phyloP scores from a whole-genome alignment of 305 asterid species.

The Solanum chacoense region DNA sequence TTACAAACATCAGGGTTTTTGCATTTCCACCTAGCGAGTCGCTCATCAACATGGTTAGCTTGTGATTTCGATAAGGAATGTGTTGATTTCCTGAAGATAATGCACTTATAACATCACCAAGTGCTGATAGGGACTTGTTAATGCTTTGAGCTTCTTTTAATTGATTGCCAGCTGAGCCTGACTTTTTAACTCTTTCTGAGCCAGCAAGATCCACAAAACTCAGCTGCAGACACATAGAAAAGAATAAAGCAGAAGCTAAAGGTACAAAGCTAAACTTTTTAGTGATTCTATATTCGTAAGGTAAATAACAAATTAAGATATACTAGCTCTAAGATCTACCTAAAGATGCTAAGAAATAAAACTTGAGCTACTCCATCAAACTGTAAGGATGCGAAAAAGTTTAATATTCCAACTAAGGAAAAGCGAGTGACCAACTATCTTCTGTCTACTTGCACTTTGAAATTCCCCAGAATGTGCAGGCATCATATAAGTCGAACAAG shows the following conservation, averaged over 20 bases:
- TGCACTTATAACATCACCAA: constrained; percentile 92
- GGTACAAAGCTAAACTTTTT: not conserved
- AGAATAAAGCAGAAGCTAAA: not conserved
- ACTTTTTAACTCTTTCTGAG: constrained; percentile 86
- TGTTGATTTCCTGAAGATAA: constrained; percentile 70
- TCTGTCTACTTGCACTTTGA: not conserved
- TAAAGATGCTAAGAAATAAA: not conserved
- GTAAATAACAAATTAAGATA: not conserved
- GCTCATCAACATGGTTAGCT: constrained; percentile 93
- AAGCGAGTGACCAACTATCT: not conserved
- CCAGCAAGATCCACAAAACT: constrained; percentile 99
- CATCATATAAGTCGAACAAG: not conserved
- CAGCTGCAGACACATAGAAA: constrained; percentile 37
- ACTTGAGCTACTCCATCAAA: not conserved
- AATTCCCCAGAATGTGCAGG: not conserved
- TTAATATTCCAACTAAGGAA: not conserved
- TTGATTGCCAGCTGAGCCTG: constrained; percentile 81
- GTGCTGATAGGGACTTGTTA: constrained; percentile 92
- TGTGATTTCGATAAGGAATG: constrained; percentile 95
- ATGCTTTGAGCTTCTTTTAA: constrained; percentile 96
- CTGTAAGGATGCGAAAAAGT: not conserved
- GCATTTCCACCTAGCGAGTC: constrained; percentile 98
- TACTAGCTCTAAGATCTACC: not conserved
- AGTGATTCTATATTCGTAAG: not conserved
- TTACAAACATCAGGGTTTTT: constrained; percentile 89